Percentiles rank a stretch among this genome's conserved stretches.
phyloP scores from a whole-genome alignment of 495 filamentous ascomycete species.

The Neurospora sp. region DNA sequence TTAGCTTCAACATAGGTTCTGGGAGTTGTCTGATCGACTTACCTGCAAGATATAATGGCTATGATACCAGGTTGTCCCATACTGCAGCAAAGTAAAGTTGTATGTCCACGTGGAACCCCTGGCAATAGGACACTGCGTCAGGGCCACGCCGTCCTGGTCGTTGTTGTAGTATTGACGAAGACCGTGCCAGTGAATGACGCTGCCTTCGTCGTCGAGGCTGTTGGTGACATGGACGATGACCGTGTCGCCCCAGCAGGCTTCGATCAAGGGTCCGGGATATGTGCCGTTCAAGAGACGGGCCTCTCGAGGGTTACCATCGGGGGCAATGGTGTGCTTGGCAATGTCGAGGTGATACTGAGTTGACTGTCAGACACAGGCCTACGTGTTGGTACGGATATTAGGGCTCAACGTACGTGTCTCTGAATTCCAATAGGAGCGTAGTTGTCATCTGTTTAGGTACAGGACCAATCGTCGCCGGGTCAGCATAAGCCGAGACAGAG shows the following conservation, averaged over 20 bases:
- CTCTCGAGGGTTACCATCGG: conserved; percentile 26
- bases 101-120: conserved; percentile 30
- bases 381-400: background rate
- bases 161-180: conserved; percentile 25
- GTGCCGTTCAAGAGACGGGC: conserved; percentile 25
- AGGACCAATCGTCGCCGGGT: background rate
- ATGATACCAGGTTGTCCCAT: conserved; percentile 46
- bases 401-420: background rate
- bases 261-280: conserved; percentile 40
- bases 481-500: background rate
- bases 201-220: conserved; percentile 17
- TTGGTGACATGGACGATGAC: conserved; percentile 44
- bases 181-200: conserved; percentile 46
- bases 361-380: background rate
- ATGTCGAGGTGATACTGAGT: conserved; percentile 22
- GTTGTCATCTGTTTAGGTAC: background rate
- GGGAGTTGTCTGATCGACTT: background rate
- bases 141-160: conserved; percentile 30
- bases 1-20: background rate
- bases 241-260: conserved; percentile 48
- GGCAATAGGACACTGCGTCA: conserved; percentile 40
- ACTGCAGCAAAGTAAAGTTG: conserved; percentile 37
- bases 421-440: background rate
- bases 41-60: conserved; percentile 35
- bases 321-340: conserved; percentile 17